Base-by-base conservation (phyloP, 495 filamentous ascomycete species). In the Aspergillus bridgeri region DNA sequence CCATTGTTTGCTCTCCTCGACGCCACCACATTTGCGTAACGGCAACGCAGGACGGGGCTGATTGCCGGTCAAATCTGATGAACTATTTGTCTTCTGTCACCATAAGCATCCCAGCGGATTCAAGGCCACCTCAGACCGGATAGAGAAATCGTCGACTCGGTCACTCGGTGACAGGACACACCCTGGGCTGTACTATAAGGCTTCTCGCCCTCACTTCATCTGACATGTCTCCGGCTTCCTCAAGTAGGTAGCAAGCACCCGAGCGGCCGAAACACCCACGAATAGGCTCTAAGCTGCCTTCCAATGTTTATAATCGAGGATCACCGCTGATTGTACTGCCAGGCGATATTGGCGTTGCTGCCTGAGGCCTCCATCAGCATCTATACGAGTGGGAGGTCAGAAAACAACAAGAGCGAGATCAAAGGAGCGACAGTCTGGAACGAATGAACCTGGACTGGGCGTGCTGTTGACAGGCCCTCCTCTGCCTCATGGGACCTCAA, bases 21-120 rank as follows among this genome's bases (percentile, higher is more conserved):
- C 79, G 67, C 67, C 77, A 85, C 82, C 82, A 85, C 81, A 85
- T 83, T 59, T 80, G 79, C 6, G 79, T 79, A 6, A 82, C 71
- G 3, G 81, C 79, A 13, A 83, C 69, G 58, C 81, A 83, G 18
- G 74, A 76, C 0, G 80, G 81, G 11, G 79, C 80, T 70, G 44
- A 5, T 24, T 20, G 15, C 38, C 33, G 7, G 15, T 13, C 4
- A 38, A 38, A 50, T 6, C 5, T 38, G 9, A 13, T 38, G 33
- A 4, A 38, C 33, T 1, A 38, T 9, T 15, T 38, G 6, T 38
- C 33, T 38, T 15, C 17, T 3, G 2, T 38, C 9, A 15, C 33
- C 33, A 38, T 0, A 4, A 4, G 3, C 33, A 38, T 11, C 3
- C 33, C 33, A 38, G 33, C 33, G 33, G 9, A 38, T 4, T 38